These are phyloP conservation scores for Didymella pinodella DNA, from an alignment of 2,329 filamentous ascomycete species.

Conservation along the genomic window DNA sequence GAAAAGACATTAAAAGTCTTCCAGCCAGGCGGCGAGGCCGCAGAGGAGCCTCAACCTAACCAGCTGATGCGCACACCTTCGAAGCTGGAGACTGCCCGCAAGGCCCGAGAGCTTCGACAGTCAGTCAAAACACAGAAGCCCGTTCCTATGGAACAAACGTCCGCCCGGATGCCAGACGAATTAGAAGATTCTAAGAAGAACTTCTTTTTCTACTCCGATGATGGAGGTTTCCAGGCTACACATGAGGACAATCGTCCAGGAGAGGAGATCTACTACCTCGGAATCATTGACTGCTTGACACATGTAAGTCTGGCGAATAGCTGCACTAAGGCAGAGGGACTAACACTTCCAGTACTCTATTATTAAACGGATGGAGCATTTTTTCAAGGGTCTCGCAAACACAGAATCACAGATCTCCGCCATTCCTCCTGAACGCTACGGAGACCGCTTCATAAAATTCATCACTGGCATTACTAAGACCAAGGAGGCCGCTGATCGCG, in stretches of 20 bases:
- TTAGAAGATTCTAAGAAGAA: constrained; percentile 71
- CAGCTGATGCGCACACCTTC: constrained; percentile 88
- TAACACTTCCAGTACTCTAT: constrained; percentile 77
- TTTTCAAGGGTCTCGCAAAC: constrained; percentile 91
- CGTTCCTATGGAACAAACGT: constrained; percentile 85
- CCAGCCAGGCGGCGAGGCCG: constrained; percentile 78
- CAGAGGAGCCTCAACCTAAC: constrained; percentile 61
- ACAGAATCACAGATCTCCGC: constrained; percentile 91
- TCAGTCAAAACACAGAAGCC: constrained; percentile 93
- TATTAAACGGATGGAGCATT: constrained; percentile 93
- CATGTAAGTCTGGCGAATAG: constrained; percentile 71
- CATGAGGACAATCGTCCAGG: constrained; percentile 86
- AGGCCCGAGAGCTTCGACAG: constrained; percentile 88
- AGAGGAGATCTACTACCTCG: constrained; percentile 96
- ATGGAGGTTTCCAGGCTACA: constrained; percentile 91
- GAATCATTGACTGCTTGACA: constrained; percentile 97
- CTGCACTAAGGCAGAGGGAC: constrained; percentile 4
- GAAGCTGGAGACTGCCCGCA: constrained; percentile 88
- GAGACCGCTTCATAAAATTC: constrained; percentile 92
- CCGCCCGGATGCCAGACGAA: constrained; percentile 88
- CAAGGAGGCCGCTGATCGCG: constrained; percentile 77
- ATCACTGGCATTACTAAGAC: constrained; percentile 92
- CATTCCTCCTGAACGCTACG: constrained; percentile 87
- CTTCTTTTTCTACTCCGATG: constrained; percentile 90
- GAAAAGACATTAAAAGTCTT: constrained; percentile 93